These are phyloP conservation scores for Colletotrichum tropicale DNA, from an alignment of 2,329 filamentous ascomycete species.

Conservation along the genomic window DNA sequence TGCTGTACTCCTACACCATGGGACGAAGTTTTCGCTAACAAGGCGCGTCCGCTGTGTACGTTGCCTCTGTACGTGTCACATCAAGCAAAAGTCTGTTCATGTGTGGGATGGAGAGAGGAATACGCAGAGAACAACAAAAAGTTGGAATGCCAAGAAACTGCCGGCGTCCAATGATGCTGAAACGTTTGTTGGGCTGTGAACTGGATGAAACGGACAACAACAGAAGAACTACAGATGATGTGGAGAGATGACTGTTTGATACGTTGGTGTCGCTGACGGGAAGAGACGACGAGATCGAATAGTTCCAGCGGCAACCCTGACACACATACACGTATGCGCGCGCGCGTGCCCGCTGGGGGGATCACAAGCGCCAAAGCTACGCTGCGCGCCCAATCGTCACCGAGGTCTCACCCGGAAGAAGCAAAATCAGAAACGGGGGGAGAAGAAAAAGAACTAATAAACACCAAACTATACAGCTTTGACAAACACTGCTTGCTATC, in stretches of 20 bases:
- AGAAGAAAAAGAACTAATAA: neutral
- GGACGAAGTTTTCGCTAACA: neutral
- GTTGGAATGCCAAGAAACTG: neutral
- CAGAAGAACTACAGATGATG: neutral
- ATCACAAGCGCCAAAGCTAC: neutral
- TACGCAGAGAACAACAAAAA: neutral
- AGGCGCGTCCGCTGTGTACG: neutral
- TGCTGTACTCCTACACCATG: neutral
- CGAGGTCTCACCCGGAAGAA: neutral
- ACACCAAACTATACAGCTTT: conserved; percentile 16
- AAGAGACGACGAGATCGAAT: neutral
- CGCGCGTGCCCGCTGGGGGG: neutral
- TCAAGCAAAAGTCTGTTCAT: neutral
- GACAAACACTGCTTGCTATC: conserved; percentile 21
- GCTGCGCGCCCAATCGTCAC: neutral
- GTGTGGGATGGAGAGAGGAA: neutral
- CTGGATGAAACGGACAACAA: neutral
- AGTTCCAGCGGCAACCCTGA: neutral
- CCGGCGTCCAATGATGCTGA: neutral
- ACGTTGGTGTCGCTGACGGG: neutral
- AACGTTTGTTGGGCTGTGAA: neutral
- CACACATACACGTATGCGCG: neutral
- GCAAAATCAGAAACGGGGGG: neutral
- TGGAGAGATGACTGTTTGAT: neutral
- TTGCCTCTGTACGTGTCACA: neutral